A percentile compares a stretch with the other conserved stretches of the same genome.
Conservation (phyloP, 1,284 basidiomycete genomes). For the Tausonia pullulans region DNA sequence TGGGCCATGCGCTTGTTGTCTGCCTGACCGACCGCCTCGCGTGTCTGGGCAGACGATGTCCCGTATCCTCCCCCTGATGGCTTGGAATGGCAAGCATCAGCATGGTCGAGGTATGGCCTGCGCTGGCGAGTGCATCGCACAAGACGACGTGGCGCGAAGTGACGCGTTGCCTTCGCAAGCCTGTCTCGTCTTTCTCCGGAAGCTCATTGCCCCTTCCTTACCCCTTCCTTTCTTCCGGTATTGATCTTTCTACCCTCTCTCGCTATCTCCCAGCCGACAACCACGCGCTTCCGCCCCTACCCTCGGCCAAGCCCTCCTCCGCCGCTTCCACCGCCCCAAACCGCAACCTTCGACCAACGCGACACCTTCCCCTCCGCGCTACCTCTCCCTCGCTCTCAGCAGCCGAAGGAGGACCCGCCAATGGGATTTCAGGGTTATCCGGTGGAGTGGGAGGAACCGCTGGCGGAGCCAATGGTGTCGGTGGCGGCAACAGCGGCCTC, state of each 20-base stretch:
- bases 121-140: too few species aligned
- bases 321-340: neutral
- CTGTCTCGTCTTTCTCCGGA: neutral
- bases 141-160: too few species aligned
- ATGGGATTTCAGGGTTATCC: neutral
- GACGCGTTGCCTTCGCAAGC: neutral
- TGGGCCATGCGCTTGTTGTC: too few species aligned
- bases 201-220: neutral
- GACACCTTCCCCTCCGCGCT: neutral
- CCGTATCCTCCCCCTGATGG: too few species aligned
- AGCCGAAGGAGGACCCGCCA: neutral
- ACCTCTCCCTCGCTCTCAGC: neutral
- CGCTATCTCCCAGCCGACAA: neutral
- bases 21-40: too few species aligned
- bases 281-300: neutral
- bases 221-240: neutral
- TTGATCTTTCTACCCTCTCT: neutral
- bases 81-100: too few species aligned
- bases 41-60: too few species aligned
- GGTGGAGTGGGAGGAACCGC: neutral
- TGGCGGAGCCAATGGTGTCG: too few species aligned
- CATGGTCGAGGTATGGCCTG: too few species aligned
- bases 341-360: conserved; percentile 9
- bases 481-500: neutral
- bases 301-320: neutral